Conservation (phyloP, 352 stramenopile genomes). For the Phytophthora boehmeriae region DNA sequence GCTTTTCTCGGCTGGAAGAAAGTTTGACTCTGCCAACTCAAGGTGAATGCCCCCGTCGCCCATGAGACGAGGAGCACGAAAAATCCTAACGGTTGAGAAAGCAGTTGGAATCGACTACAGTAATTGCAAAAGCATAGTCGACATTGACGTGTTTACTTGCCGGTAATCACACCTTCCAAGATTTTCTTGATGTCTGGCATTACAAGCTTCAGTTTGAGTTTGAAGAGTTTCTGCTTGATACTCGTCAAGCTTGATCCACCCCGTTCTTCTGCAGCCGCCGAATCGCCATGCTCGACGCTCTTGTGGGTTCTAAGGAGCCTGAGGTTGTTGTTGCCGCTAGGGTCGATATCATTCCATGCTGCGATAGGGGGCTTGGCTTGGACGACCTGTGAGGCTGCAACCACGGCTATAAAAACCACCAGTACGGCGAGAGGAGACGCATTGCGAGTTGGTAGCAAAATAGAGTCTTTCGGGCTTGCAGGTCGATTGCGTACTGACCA, state of each 20-base stretch:
- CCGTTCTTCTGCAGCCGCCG: slow-evolving; percentile 8
- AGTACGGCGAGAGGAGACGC: slow-evolving; percentile 5
- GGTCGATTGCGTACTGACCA: not conserved
- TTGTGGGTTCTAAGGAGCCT: slow-evolving; percentile 1
- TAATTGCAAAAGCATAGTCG: too few relatives aligned
- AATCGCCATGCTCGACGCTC: not conserved
- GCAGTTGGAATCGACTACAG: too few relatives aligned
- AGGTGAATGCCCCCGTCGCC: not conserved
- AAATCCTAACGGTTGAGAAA: too few relatives aligned
- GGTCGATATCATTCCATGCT: not conserved
- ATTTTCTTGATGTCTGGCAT: slow-evolving; percentile 10
- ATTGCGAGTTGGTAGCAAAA: slow-evolving; percentile 1
- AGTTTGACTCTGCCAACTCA: slow-evolving; percentile 40
- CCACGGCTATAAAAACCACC: not conserved
- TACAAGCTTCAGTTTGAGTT: slow-evolving; percentile 13
- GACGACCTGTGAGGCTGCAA: slow-evolving; percentile 1
- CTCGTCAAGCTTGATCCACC: not conserved
- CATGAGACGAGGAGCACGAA: too few relatives aligned
- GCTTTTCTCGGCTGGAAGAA: slow-evolving; percentile 10
- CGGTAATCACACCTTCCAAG: not conserved
- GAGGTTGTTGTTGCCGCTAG: not conserved
- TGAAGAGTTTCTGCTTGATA: slow-evolving; percentile 14
- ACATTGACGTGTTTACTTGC: too few relatives aligned
- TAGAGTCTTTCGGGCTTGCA: not conserved
- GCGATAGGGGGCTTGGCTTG: not conserved